Evolutionary conservation across 2,329 filamentous ascomycete species (phyloP), one percentile per base, ranked within the genome.

Genomic region (Claviceps sp.): DNA sequence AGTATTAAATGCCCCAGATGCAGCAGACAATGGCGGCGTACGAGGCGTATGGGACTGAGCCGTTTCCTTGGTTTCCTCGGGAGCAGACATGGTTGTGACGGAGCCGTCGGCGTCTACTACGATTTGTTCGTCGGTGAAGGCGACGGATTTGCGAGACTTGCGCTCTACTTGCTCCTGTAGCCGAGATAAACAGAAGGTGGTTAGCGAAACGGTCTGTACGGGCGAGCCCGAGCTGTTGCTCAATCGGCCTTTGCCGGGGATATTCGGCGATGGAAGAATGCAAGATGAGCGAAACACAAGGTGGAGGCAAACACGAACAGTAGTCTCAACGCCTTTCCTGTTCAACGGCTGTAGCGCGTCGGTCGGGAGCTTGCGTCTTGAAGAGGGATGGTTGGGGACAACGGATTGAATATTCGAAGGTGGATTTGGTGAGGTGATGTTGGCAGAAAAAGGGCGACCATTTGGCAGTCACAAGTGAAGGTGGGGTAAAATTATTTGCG

Each of bases 61-160:
- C 62, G 86, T 87, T 59, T 85, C 81, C 74, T 89, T 89, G 57
- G 85, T 77, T 63, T 88, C 86, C 63, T 85, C 81, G 61, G 79
- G 76, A 59, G 83, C 79, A 68, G 87, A 81, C 68, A 81, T 77
- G 71, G 86, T 83, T 63, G 81, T 88, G 66, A 96, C 82, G 66
- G 84, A 81, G 63, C 91, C 91, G 77, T 95, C 87, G 70, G 82
- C 81, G 74, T 95, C 87, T 68, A 96, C 90, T 63, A 95, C 82
- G 59, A 87, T 80, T 62, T 88, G 81, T 64, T 88, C 87, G 70
- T 93, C 87, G 67, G 85, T 90, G 70, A 97, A 97, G 58, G 89
- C 84, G 64, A 97, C 91, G 47, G 89, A 94, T 74, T 97, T 95
- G 73, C 90, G 86, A 64, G 85, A 82, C 70, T 87, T 89, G 66